phyloP scores from a whole-genome alignment of 352 stramenopile genomes.

The Globisporangium orthogonon region DNA sequence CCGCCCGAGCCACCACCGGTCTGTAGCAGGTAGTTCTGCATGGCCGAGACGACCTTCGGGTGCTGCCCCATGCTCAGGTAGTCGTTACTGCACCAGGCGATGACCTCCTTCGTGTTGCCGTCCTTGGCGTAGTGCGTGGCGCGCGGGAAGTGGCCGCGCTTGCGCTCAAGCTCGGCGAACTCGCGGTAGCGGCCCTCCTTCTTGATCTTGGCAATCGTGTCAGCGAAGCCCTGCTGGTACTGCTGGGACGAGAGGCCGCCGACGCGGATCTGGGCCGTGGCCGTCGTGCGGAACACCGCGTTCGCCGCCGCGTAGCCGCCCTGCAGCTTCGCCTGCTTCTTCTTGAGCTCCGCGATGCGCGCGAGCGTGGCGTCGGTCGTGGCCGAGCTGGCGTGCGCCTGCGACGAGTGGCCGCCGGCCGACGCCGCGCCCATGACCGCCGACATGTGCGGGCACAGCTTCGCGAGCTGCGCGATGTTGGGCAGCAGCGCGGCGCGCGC shows the following conservation, averaged over 20 bases:
- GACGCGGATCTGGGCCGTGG: slow-evolving; percentile 48
- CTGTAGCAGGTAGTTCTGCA: slow-evolving; percentile 80
- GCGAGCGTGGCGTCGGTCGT: slow-evolving; percentile 61
- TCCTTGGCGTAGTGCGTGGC: slow-evolving; percentile 67
- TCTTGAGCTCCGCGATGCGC: slow-evolving; percentile 68
- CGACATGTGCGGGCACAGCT: slow-evolving; percentile 86
- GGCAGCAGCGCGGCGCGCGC: slow-evolving; percentile 68
- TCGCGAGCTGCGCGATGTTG: slow-evolving; percentile 82
- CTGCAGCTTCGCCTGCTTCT: slow-evolving; percentile 32
- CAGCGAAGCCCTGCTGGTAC: slow-evolving; percentile 67
- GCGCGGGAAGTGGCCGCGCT: slow-evolving; percentile 78
- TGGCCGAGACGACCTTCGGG: slow-evolving; percentile 77
- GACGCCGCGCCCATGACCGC: slow-evolving; percentile 59
- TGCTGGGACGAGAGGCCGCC: slow-evolving; percentile 48
- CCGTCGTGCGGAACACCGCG: slow-evolving; percentile 46
- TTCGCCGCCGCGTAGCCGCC: slow-evolving; percentile 36
- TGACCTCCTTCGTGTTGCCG: slow-evolving; percentile 75
- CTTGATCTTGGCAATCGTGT: slow-evolving; percentile 81
- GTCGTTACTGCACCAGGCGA: slow-evolving; percentile 89
- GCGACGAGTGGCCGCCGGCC: slow-evolving; percentile 37
- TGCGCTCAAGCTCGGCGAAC: slow-evolving; percentile 84
- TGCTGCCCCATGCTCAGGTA: slow-evolving; percentile 90
- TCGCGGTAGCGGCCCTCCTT: slow-evolving; percentile 82
- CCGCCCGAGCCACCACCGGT: slow-evolving; percentile 76
- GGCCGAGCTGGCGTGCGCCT: slow-evolving; percentile 51